Evolutionary conservation across 805 yeast genomes (phyloP).

Genomic region (Yarrowia sp.): DNA sequence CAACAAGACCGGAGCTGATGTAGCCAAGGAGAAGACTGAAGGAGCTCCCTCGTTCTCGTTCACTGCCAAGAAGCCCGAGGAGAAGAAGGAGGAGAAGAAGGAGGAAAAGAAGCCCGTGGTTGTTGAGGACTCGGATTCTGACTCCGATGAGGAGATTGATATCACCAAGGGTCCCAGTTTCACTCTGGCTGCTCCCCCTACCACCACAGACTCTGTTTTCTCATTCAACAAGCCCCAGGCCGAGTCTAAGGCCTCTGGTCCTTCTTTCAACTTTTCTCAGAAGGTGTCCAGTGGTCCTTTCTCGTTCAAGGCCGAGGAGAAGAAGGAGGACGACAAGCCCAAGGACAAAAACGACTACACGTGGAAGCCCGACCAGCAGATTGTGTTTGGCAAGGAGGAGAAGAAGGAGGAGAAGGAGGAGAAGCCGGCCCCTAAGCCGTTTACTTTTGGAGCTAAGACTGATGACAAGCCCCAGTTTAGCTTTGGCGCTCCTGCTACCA

Average conservation of each 20-base stretch:
- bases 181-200: constrained; percentile 48
- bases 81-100: not conserved
- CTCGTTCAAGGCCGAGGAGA: constrained; percentile 30
- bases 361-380: constrained; percentile 39
- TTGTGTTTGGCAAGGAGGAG: constrained; percentile 34
- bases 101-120: constrained; percentile 36
- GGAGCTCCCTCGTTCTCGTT: not conserved
- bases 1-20: not conserved
- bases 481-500: not conserved
- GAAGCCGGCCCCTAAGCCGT: constrained; percentile 29
- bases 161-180: constrained; percentile 75
- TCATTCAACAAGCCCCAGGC: constrained; percentile 38
- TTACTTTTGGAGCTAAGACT: not conserved
- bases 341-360: constrained; percentile 29
- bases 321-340: not conserved
- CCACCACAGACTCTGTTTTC: constrained; percentile 52
- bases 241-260: constrained; percentile 25
- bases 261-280: constrained; percentile 31
- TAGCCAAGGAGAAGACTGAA: not conserved
- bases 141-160: constrained; percentile 55
- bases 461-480: not conserved
- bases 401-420: not conserved
- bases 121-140: constrained; percentile 45
- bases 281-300: constrained; percentile 27
- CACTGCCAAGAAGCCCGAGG: constrained; percentile 40